phyloP scores from a whole-genome alignment of 805 yeast species.

The Barnettozyma vustinii region DNA sequence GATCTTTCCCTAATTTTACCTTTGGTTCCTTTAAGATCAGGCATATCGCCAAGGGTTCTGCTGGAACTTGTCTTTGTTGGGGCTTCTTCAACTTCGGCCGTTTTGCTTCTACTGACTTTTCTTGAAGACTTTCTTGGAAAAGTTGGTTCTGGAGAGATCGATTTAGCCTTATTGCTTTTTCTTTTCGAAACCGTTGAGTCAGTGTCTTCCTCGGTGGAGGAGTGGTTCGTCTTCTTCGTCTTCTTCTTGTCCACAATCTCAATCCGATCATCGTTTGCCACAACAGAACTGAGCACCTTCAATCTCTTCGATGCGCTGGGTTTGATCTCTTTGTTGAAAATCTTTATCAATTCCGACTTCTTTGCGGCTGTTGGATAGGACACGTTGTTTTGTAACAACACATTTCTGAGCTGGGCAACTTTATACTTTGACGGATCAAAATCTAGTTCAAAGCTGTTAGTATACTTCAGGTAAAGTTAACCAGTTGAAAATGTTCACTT shows the following conservation, averaged over 20 bases:
- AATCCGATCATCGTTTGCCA: slow-evolving; percentile 33
- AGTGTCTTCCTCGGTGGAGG: slow-evolving; percentile 2
- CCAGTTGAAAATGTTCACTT: slow-evolving; percentile 9
- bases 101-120: slow-evolving; percentile 17
- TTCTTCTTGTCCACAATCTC: slow-evolving; percentile 30
- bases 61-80: slow-evolving; percentile 6
- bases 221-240: slow-evolving; percentile 3
- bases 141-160: slow-evolving; percentile 1
- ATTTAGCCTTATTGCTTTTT: slow-evolving; percentile 3
- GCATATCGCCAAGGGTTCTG: slow-evolving; percentile 9
- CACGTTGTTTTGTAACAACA: slow-evolving; percentile 61
- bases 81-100: slow-evolving; percentile 11
- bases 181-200: slow-evolving; percentile 9
- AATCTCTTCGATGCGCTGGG: slow-evolving; percentile 43
- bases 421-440: slow-evolving; percentile 64
- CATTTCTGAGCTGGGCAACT: slow-evolving; percentile 64
- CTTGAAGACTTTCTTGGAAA: slow-evolving; percentile 15
- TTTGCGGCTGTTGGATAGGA: slow-evolving; percentile 56
- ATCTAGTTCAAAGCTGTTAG: slow-evolving; percentile 26
- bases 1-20: slow-evolving; percentile 6
- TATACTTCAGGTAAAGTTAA: background rate
- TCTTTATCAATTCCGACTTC: slow-evolving; percentile 56
- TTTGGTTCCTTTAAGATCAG: slow-evolving; percentile 10
- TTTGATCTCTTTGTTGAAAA: slow-evolving; percentile 51
- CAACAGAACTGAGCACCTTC: slow-evolving; percentile 25